Base-by-base conservation (phyloP, 1,284 basidiomycete genomes). In the Heliocybe sulcata region DNA sequence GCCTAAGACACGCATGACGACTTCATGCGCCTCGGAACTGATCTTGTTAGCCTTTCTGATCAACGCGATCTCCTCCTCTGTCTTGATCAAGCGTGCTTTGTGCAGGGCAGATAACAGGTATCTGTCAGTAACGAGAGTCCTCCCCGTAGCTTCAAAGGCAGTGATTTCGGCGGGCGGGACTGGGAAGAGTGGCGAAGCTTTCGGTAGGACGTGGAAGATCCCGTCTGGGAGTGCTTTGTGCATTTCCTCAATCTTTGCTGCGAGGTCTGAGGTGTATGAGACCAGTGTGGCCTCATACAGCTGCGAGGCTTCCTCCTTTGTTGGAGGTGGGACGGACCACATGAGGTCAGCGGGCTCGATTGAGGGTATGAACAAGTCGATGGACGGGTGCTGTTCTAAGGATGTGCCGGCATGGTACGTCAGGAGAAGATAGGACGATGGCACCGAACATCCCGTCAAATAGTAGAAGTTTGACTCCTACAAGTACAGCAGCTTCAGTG, bases 381-480 rank as follows among this genome's bases (percentile, higher is more conserved):
- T 71, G 2, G 77, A 74, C 0, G 81, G 74, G 3, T 67, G 70
- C 48, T 66, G 66, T 1, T 68, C 69, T n/a, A 82, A 69, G 1
- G 76, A 74, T 11, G 77, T 75, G 42, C 74, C 75, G 51, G 74
- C 65, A 60, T 81, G 74, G 62, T 81, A 85, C 0, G 77, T 70
- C 9, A 90, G 67, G n/a, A 93, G 69, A 9, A 94, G 68, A 56
- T 81, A 83, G 1, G 90, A 85, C 0, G 75, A 73, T 2, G 91
- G 88, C 1, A 92, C 77, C 48, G 77, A 73, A 70, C 88, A 92
- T 57, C 91, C 92, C 0, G 90, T 81, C 3, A 95, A 76, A 67
- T 93, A 95, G 72, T 81, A 87, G 69, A 95, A 96, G 71, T 95
- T 95, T 62, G 87, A 87, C 72, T 94, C 92, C 72, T 84, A n/a